Conservation (phyloP, 2,329 filamentous ascomycete species). For the Trematosphaeria pertusa region DNA sequence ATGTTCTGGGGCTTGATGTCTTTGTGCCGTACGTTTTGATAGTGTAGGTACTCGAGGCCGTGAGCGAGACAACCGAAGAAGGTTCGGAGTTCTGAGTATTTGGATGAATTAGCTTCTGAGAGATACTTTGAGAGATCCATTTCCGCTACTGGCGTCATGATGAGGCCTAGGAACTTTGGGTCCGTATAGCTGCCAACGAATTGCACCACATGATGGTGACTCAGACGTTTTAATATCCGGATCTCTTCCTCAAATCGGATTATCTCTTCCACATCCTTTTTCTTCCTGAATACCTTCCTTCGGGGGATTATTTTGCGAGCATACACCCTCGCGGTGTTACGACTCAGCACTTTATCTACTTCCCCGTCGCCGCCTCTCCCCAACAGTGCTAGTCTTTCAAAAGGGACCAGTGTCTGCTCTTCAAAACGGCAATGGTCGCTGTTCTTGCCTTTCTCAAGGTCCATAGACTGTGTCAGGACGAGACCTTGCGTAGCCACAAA, state of each 20-base stretch:
- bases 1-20: conserved; percentile 44
- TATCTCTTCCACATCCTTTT: conserved; percentile 17
- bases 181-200: conserved; percentile 43
- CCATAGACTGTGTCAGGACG: conserved; percentile 34
- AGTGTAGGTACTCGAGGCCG: conserved; percentile 34
- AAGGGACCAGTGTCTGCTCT: conserved; percentile 24
- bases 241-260: conserved; percentile 34
- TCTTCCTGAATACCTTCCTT: conserved; percentile 11
- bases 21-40: conserved; percentile 32
- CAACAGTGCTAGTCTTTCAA: conserved; percentile 25
- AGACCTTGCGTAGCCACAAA: conserved; percentile 28
- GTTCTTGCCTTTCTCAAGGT: conserved; percentile 32
- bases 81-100: conserved; percentile 13
- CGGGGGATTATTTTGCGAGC: conserved; percentile 36
- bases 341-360: conserved; percentile 33
- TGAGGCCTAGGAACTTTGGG: conserved; percentile 29
- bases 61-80: conserved; percentile 38
- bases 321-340: conserved; percentile 29
- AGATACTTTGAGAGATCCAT: conserved; percentile 25
- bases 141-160: conserved; percentile 37
- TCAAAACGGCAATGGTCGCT: conserved; percentile 32
- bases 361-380: conserved; percentile 30
- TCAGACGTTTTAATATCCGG: conserved; percentile 33
- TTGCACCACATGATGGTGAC: conserved; percentile 37
- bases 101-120: conserved; percentile 7